Percentiles rank a stretch among this genome's conserved stretches.
Evolutionary conservation across 2,329 filamentous ascomycete genomes (phyloP).

Genomic region (Scedosporium boydii): DNA sequence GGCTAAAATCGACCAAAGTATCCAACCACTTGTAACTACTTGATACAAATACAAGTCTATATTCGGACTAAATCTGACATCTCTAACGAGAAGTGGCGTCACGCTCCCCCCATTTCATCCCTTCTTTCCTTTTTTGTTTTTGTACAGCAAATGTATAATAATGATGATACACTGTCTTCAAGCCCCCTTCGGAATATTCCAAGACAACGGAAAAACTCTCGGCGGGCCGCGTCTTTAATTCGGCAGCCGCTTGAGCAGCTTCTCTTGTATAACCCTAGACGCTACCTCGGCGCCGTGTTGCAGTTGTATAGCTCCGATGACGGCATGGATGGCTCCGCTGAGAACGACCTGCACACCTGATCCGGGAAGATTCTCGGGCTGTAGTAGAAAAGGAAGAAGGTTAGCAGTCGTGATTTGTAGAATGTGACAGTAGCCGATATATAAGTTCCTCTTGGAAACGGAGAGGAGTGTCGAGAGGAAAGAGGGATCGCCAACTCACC

Average conservation of each 20-base stretch:
- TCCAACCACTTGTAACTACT: neutral
- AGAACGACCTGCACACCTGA: conserved; percentile 72
- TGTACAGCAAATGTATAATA: conserved; percentile 5
- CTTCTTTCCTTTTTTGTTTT: neutral
- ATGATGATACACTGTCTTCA: conserved; percentile 3
- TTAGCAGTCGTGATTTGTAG: neutral
- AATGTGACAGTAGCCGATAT: neutral
- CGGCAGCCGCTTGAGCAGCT: conserved; percentile 44
- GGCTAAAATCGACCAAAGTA: neutral
- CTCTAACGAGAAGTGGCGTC: neutral
- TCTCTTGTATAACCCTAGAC: conserved; percentile 63
- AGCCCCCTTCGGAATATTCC: neutral
- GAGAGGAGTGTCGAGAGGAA: neutral
- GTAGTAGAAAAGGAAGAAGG: conserved; percentile 2
- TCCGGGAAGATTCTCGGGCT: conserved; percentile 55
- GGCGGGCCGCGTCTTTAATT: neutral
- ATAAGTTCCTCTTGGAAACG: neutral
- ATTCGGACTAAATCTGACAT: neutral
- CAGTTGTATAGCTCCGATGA: conserved; percentile 81
- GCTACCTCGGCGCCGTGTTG: conserved; percentile 76
- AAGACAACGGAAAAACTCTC: neutral
- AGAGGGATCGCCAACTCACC: conserved; percentile 38
- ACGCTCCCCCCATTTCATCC: neutral
- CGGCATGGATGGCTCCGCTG: conserved; percentile 69
- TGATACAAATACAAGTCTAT: conserved; percentile 1